Base-by-base conservation (phyloP, 192 early-diverging fungal genomes). In the Linnemannia schmuckeri region DNA sequence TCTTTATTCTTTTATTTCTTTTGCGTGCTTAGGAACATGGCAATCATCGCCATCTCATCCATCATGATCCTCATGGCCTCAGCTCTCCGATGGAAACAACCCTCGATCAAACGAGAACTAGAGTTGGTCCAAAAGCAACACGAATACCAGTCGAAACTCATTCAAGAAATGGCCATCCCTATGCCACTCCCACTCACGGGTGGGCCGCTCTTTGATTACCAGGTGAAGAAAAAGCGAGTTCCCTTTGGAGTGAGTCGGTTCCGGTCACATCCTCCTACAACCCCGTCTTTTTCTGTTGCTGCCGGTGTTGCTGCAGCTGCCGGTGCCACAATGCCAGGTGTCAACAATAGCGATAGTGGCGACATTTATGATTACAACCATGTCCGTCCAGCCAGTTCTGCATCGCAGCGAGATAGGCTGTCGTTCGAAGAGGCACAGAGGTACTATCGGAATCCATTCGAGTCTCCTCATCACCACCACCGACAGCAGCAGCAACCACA, bases 11-110 rank as follows among this genome's bases (percentile, higher is more conserved):
- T 70, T 22, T 71, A 47, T 13, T 55, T 27, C 40, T 24, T 13
- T 55, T 27, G 35, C 15, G 6, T 57, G n/a, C 9, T 40, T 66
- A 89, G 89, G 89, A 89, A 89, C 35, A 89, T 89, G 89, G 86
- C 74, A 8, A 89, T 89, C 22, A 88, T 89, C 61, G 89, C 89
- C 38, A 78, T 78, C n/a, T 75, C 85, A 4, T 84, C 77, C 69
- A 88, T 89, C 30, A 78, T 83, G 33, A 82, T 89, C 20, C 74
- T 88, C 3, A 74, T 83, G 63, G 87, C 86, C 7, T 89, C 86
- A 46, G 82, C 82, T 4, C 38, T 82, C 6, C 47, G 89, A 37
- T 89, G 86, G 86, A 74, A 83, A 41, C 75, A 76, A 66, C 76
- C 77, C 15, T 54, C 82, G 24, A 83, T 78, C 38, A 72, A 83